These are phyloP conservation scores for Phytophthora macrochlamydospora DNA, from an alignment of 352 stramenopile genomes.

Conservation along the genomic window DNA sequence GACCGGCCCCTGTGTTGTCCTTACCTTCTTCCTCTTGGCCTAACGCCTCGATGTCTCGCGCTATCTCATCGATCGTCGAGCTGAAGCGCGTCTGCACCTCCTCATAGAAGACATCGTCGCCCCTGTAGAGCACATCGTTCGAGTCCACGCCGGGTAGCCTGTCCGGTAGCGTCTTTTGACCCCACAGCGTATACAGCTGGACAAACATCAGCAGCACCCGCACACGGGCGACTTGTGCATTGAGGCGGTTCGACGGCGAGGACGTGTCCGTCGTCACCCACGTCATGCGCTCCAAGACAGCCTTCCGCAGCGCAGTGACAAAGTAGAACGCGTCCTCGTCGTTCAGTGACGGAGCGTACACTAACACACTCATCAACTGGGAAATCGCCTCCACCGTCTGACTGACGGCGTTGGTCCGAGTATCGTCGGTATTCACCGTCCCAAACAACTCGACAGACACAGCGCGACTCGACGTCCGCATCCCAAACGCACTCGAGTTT, in stretches of 20 bases:
- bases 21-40: slow-evolving; percentile 1
- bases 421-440: slow-evolving; percentile 8
- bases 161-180: slow-evolving; percentile 44
- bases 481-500: neutral
- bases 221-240: slow-evolving; percentile 33
- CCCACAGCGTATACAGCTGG: slow-evolving; percentile 70
- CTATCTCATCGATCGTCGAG: slow-evolving; percentile 52
- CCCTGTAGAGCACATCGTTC: slow-evolving; percentile 89
- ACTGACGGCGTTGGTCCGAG: slow-evolving; percentile 9
- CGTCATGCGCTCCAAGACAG: slow-evolving; percentile 54
- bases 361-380: slow-evolving; percentile 65
- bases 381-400: slow-evolving; percentile 40
- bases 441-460: slow-evolving; percentile 16
- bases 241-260: slow-evolving; percentile 15
- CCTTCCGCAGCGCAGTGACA: slow-evolving; percentile 73
- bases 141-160: slow-evolving; percentile 63
- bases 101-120: slow-evolving; percentile 53
- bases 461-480: slow-evolving; percentile 1
- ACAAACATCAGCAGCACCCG: slow-evolving; percentile 47
- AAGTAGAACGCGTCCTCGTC: slow-evolving; percentile 91
- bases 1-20: neutral
- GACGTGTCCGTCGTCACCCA: slow-evolving; percentile 22
- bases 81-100: slow-evolving; percentile 59
- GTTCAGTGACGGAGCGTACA: slow-evolving; percentile 78
- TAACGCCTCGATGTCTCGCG: slow-evolving; percentile 54